Conservation (phyloP, 2,329 filamentous ascomycete genomes). For the Sporothrix luriei region DNA sequence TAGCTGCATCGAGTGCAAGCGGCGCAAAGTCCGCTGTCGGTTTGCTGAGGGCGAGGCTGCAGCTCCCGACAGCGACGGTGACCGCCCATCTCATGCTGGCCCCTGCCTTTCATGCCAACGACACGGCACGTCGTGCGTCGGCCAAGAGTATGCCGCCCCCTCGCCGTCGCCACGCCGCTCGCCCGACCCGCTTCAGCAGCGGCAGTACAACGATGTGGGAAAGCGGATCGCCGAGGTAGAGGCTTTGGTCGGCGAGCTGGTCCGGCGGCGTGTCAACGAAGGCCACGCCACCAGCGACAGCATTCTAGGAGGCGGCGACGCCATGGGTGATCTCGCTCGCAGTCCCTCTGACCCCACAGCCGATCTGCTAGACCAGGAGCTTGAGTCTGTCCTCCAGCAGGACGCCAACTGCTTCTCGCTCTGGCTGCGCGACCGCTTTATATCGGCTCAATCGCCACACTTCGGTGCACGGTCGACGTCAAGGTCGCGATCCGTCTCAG, state of each 20-base stretch:
- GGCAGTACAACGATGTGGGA: conserved; percentile 18
- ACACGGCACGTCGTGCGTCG: conserved; percentile 48
- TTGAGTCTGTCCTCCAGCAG: conserved; percentile 19
- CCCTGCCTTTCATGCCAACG: conserved; percentile 51
- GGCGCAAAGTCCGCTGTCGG: conserved; percentile 55
- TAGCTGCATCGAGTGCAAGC: conserved; percentile 58
- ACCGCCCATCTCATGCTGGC: too few relatives aligned
- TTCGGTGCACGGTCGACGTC: background rate
- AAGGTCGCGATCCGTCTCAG: background rate
- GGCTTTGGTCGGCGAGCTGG: conserved; percentile 43
- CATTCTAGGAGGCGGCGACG: background rate
- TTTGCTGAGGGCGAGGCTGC: conserved; percentile 40
- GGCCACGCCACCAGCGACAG: background rate
- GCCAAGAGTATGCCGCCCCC: conserved; percentile 47
- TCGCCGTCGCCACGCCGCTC: conserved; percentile 6
- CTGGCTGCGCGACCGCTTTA: conserved; percentile 23
- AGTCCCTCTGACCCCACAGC: background rate
- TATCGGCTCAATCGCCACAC: background rate
- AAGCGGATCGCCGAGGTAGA: conserved; percentile 42
- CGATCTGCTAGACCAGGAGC: conserved; percentile 16
- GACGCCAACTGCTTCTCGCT: conserved; percentile 22
- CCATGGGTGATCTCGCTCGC: background rate
- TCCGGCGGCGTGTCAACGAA: conserved; percentile 32
- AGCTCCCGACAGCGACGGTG: background rate
- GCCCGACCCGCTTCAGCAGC: conserved; percentile 29